Base-by-base conservation (phyloP, 2,329 filamentous ascomycete genomes). In the Paecilomyces niveus region DNA sequence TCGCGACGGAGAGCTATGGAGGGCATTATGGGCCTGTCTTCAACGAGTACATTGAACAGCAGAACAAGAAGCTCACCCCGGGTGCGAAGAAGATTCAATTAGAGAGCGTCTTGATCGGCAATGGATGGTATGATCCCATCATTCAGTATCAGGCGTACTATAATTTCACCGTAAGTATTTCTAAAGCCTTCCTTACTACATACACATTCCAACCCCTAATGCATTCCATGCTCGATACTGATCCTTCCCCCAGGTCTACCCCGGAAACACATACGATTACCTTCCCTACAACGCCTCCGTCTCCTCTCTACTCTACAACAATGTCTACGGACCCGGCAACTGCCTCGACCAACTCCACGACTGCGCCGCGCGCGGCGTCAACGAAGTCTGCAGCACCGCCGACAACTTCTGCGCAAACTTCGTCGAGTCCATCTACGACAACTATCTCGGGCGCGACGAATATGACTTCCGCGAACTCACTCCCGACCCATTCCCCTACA, bases 21-120 rank as follows among this genome's bases (percentile, higher is more conserved):
- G 83, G 83, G 0, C 83, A 85, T 61, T 85, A 84, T 63, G 82
- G 75, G 0, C 84, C 83, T 0, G 72, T 84, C 0, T 85, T 83
- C 66, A 80, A 76, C 54, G 72, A 45, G 39, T 45, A 45, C 7
- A 45, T 45, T 3, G 39, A 45, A 5, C n/a, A 45, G 1, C 39
- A 45, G 39, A 45, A 45, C 9, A n/a, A 45, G 39, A 18, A 45
- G n/a, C 39, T 57, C 9, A 32, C 24, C 31, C 45, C 39, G 1
- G 39, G 39, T 1, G 59, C 59, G 8, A 60, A 60, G 52, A 58
- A 64, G 7, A 67, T 69, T 32, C 61, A 64, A 15, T 67, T 74
- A 11, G 61, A 69, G n/a, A 67, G 65, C 26, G 67, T 74, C 6
- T 55, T 74, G 35, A 73, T 74, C 54, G 72, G 72, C n/a, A 74